A percentile compares a stretch with the other conserved stretches of the same genome.
These are phyloP conservation scores for Lepidium didymum DNA, from an alignment of 345 rosid genomes.

Conservation along the genomic window DNA sequence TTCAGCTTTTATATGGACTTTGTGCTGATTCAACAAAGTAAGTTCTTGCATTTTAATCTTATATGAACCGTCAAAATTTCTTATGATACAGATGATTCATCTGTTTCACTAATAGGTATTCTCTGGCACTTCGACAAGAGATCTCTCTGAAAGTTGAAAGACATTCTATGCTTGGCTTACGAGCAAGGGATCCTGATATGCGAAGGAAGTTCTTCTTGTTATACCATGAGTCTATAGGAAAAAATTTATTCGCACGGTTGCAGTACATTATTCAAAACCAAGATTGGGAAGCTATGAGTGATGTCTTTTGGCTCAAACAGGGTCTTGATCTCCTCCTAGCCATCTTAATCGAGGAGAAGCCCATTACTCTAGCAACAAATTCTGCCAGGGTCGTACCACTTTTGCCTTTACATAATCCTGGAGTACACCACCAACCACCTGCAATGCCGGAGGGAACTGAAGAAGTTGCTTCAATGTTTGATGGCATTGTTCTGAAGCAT, in stretches of 20 bases:
- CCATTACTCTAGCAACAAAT: slow-evolving; percentile 91
- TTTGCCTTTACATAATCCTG: slow-evolving; percentile 45
- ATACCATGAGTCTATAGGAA: slow-evolving; percentile 74
- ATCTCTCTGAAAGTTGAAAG: slow-evolving; percentile 93
- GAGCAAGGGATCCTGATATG: slow-evolving; percentile 88
- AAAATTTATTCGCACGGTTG: slow-evolving; percentile 68
- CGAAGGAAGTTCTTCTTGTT: slow-evolving; percentile 77
- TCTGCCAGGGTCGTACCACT: slow-evolving; percentile 82
- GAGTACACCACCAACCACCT: slow-evolving; percentile 42
- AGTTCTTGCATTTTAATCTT: slow-evolving; percentile 16
- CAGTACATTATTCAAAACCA: slow-evolving; percentile 80
- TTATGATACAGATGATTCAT: slow-evolving; percentile 21
- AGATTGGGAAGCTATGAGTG: slow-evolving; percentile 97
- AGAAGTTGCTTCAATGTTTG: slow-evolving; percentile 68
- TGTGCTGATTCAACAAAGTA: slow-evolving; percentile 86
- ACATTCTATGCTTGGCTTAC: slow-evolving; percentile 92
- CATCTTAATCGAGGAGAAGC: slow-evolving; percentile 69
- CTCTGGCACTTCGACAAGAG: slow-evolving; percentile 64
- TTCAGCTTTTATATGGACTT: slow-evolving; percentile 83
- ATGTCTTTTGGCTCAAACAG: slow-evolving; percentile 99
- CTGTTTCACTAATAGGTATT: slow-evolving; percentile 47
- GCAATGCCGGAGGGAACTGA: slow-evolving; percentile 55
- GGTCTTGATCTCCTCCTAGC: slow-evolving; percentile 97
- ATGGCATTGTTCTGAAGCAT: slow-evolving; percentile 68
- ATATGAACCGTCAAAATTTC: neutral